A percentile compares a stretch with the other conserved stretches of the same genome.
Evolutionary conservation across 1,284 basidiomycete species (phyloP).

Genomic region (Cutaneotrichosporon sp.): DNA sequence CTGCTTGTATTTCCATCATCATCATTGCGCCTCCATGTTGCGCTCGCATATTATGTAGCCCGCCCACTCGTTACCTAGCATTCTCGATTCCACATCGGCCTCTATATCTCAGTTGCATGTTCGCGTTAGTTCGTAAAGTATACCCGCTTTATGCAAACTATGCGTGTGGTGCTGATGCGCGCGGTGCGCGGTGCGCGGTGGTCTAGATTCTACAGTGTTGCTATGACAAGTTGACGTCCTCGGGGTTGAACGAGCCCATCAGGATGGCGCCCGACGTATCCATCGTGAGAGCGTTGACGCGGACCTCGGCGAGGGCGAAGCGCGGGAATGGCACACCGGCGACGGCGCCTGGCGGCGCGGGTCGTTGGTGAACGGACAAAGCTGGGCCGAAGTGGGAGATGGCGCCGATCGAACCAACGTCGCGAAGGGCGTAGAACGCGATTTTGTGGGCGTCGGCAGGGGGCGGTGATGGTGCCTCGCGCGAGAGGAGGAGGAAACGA

Average conservation of each 20-base stretch:
- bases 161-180: constrained; percentile 4
- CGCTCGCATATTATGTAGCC: background rate
- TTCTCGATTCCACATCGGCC: background rate
- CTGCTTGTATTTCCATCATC: background rate
- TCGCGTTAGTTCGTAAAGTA: background rate
- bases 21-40: background rate
- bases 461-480: constrained; percentile 5
- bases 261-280: background rate
- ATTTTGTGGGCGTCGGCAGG: background rate
- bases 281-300: constrained; percentile 4
- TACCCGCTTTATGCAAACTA: constrained; percentile 2
- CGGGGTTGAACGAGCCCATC: constrained; percentile 1
- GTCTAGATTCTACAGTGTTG: constrained; percentile 4
- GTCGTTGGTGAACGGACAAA: constrained; percentile 13
- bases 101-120: constrained; percentile 1
- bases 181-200: background rate
- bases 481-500: constrained; percentile 46
- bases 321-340: constrained; percentile 11
- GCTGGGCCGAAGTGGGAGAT: background rate
- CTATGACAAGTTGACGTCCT: background rate
- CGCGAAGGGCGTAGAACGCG: constrained; percentile 12
- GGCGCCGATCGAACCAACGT: background rate
- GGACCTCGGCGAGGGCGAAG: constrained; percentile 16
- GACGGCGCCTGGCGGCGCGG: constrained; percentile 11
- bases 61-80: constrained; percentile 2